Percentiles rank a stretch among this genome's conserved stretches.
These are phyloP conservation scores for Haplosporangium sp. DNA, from an alignment of 371 early-diverging fungal genomes.

Conservation along the genomic window DNA sequence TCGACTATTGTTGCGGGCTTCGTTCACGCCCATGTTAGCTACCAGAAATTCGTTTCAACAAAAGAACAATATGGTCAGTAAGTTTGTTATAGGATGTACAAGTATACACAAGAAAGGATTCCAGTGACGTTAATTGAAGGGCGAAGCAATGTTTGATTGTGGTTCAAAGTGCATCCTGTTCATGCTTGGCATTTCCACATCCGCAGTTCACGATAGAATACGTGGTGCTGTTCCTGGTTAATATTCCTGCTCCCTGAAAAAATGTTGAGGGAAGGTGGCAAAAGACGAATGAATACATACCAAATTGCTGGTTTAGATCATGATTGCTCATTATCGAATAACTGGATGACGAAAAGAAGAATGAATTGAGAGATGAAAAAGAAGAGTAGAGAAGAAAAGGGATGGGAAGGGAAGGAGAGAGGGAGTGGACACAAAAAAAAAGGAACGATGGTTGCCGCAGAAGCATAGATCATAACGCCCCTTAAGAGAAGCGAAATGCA, in stretches of 20 bases:
- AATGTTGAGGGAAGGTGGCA: too few species aligned
- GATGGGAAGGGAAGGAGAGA: not conserved
- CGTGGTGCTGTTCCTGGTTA: not conserved
- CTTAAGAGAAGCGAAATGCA: too few species aligned
- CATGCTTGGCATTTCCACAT: too few species aligned
- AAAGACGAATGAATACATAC: conserved; percentile 50
- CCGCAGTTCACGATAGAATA: not conserved
- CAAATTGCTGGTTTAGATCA: conserved; percentile 72
- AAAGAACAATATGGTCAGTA: not conserved
- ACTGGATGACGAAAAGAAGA: conserved; percentile 6
- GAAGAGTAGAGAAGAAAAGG: not conserved
- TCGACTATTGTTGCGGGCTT: conserved; percentile 41
- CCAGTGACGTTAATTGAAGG: too few species aligned
- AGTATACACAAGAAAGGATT: not conserved
- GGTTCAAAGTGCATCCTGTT: too few species aligned
- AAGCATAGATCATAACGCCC: too few species aligned
- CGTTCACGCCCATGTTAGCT: conserved; percentile 76
- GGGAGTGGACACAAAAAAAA: not conserved
- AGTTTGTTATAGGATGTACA: too few species aligned
- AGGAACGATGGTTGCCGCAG: too few species aligned
- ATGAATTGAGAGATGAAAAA: too few species aligned
- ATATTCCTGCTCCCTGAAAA: too few species aligned
- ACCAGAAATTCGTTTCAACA: conserved; percentile 8
- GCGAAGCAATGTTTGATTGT: too few species aligned
- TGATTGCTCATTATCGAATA: conserved; percentile 58